Evolutionary conservation across 148 eudicot species (phyloP).

Genomic region (Amaranthus hypochondriacus): DNA sequence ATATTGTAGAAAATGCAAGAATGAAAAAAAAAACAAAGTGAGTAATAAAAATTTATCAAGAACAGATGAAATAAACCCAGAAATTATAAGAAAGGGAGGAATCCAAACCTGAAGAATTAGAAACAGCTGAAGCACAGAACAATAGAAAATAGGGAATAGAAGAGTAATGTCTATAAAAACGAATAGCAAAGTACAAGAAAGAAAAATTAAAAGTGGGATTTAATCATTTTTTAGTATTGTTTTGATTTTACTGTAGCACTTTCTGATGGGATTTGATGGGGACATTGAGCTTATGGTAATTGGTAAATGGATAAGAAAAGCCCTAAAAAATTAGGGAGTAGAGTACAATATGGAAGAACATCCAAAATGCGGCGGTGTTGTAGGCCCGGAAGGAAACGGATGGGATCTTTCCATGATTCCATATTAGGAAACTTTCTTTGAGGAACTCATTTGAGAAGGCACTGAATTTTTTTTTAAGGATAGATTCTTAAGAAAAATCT

Average conservation of each 20-base stretch:
- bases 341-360: not conserved
- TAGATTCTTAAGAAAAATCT: too few relatives aligned
- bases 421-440: not conserved
- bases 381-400: not conserved
- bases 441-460: too few relatives aligned
- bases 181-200: not conserved
- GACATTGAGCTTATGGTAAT: conserved; percentile 6
- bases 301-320: conserved; percentile 18
- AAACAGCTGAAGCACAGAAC: not conserved
- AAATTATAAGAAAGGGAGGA: not conserved
- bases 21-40: conserved; percentile 16
- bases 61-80: too few relatives aligned
- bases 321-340: conserved; percentile 8
- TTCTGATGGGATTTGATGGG: conserved; percentile 17
- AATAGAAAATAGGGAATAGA: not conserved
- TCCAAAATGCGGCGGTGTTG: conserved; percentile 13
- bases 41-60: not conserved
- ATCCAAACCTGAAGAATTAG: conserved; percentile 14
- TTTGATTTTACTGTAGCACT: not conserved
- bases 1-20: conserved; percentile 17
- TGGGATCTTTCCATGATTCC: conserved; percentile 16
- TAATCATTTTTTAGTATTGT: not conserved
- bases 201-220: not conserved
- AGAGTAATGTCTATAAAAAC: too few relatives aligned
- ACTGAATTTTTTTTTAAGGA: too few relatives aligned